phyloP scores from a whole-genome alignment of 345 rosid species.

The Citrus sp. region DNA sequence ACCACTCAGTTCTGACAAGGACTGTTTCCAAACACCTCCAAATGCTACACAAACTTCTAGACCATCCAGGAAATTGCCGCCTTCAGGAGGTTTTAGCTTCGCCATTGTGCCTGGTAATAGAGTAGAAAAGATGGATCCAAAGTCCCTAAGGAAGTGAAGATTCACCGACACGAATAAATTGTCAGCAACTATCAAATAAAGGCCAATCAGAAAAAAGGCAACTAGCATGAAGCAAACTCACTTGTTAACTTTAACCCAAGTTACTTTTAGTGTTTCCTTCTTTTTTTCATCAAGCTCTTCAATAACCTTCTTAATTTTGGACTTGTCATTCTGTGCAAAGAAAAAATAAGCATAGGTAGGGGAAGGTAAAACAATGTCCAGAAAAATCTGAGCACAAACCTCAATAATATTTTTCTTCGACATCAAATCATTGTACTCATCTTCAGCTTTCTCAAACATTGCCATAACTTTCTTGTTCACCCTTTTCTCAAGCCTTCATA shows the following conservation, averaged over 20 bases:
- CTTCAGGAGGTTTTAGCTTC: constrained; percentile 89
- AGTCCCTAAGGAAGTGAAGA: constrained; percentile 51
- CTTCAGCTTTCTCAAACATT: constrained; percentile 99
- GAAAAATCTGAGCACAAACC: constrained; percentile 37
- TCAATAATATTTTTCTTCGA: constrained; percentile 87
- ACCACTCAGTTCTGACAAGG: constrained; percentile 89
- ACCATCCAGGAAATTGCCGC: constrained; percentile 84
- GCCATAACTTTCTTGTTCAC: constrained; percentile 98
- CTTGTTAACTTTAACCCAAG: constrained; percentile 95
- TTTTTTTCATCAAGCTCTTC: constrained; percentile 99
- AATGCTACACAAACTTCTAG: constrained; percentile 96
- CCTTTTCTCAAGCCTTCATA: constrained; percentile 79
- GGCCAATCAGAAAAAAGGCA: constrained; percentile 4
- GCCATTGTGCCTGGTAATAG: constrained; percentile 89
- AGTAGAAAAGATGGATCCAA: constrained; percentile 92
- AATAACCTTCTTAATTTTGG: constrained; percentile 86
- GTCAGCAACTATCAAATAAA: neutral
- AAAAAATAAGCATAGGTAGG: constrained; percentile 5
- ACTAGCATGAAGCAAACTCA: constrained; percentile 24
- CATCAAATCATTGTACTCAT: constrained; percentile 80
- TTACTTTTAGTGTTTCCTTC: constrained; percentile 84
- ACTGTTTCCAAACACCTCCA: constrained; percentile 95
- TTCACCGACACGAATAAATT: neutral
- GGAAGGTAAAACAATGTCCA: constrained; percentile 10
- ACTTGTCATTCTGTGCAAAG: constrained; percentile 67